Base-by-base conservation (phyloP, 2,329 filamentous ascomycete genomes). In the Ophioceras dolichostomum region DNA sequence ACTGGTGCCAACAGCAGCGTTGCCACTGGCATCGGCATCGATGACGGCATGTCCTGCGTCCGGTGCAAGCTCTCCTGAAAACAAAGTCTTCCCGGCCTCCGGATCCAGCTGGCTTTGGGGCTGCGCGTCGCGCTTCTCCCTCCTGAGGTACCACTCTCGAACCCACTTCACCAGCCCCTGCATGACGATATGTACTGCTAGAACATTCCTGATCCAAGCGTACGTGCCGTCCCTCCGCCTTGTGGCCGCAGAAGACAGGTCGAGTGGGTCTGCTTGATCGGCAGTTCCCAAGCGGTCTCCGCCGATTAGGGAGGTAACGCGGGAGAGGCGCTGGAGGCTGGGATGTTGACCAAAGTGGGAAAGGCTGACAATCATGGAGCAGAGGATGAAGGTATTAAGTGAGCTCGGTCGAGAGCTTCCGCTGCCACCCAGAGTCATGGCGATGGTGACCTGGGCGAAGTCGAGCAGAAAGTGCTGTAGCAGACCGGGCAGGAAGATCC, bases 371-470 rank as follows among this genome's bases (percentile, higher is more conserved):
- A 85, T 79, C 45, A 72, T 62, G 46, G 83, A 70, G 54, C 80
- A 86, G 29, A 80, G 73, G 36, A 83, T 67, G 33, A 84, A 75
- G 51, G 81, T 84, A 49, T 79, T 76, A 39, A 79, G 78, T 4
- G 79, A 76, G 36, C 79, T 77, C 42, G 79, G 73, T 47, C 70
- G 73, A 7, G 76, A 75, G 44, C 72, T 77, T 7, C 77, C 36
- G 41, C 86, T 86, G 42, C 87, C 88, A 43, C 88, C 88, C 10
- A 95, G 65, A 1, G 87, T 93, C 40, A 94, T 77, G 41, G 88
- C 88, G 52, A 95, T 93, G 53, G 94, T 86, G 41, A 89, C 84
- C 59, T 95, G 89, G 42, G 88, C 86, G 37, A 94, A 71, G 55
- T 95, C 88, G 48, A 95, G 69, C 40, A 89, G 81, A 52, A 93